phyloP scores from a whole-genome alignment of 305 asterid species.

The Fraxinus baroniana region DNA sequence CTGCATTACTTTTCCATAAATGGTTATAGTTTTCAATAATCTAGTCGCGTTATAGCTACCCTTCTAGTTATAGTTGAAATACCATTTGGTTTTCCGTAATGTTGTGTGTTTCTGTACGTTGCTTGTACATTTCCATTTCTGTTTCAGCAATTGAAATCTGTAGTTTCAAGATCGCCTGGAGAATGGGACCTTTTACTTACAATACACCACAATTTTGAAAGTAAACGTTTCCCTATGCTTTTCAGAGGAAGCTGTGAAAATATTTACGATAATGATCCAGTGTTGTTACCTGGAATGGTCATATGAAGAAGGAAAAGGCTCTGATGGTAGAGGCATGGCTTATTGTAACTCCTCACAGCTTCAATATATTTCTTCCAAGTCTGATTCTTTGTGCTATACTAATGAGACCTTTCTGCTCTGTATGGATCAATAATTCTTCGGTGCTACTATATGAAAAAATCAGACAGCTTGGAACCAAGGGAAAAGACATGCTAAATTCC shows the following conservation, averaged over 20 bases:
- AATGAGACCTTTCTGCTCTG: slow-evolving; percentile 40
- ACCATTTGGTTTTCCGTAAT: neutral
- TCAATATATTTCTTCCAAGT: slow-evolving; percentile 23
- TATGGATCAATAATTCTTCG: slow-evolving; percentile 40
- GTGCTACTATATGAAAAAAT: slow-evolving; percentile 36
- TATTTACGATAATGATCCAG: neutral
- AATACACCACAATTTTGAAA: neutral
- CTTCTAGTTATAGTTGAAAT: slow-evolving; percentile 7
- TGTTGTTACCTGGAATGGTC: neutral
- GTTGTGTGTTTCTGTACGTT: neutral
- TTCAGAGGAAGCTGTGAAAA: neutral
- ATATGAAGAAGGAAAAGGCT: slow-evolving; percentile 33
- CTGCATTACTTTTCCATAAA: neutral
- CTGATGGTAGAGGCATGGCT: slow-evolving; percentile 42
- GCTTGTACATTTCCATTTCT: neutral
- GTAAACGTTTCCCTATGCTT: neutral
- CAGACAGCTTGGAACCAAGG: slow-evolving; percentile 33
- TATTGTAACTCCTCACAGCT: slow-evolving; percentile 40
- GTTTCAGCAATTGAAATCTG: neutral
- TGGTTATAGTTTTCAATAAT: neutral
- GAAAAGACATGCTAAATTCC: slow-evolving; percentile 31
- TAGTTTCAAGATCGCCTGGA: neutral
- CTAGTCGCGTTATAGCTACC: neutral
- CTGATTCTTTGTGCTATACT: slow-evolving; percentile 24
- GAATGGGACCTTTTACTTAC: neutral